Conservation (phyloP, 495 filamentous ascomycete species). For the Saxispiralis lemnorum region DNA sequence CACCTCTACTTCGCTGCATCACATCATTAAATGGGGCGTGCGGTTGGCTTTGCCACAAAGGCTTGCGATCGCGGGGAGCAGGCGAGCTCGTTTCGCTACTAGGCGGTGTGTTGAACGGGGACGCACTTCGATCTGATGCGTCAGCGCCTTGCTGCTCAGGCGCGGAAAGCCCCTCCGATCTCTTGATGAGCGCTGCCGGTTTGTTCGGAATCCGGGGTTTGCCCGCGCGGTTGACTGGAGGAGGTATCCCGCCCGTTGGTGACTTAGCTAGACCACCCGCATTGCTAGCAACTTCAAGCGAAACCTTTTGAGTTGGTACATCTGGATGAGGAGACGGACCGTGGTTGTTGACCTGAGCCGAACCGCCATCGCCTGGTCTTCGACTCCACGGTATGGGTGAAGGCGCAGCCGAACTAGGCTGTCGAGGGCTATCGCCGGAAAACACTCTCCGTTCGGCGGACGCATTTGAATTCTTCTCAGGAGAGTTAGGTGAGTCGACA, state of each 20-base stretch:
- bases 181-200: slow-evolving; percentile 21
- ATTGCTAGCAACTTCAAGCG: no score
- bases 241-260: slow-evolving; percentile 28
- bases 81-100: slow-evolving; percentile 47
- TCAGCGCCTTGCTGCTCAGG: slow-evolving; percentile 23
- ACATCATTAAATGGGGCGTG: background rate
- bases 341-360: no score
- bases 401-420: no score
- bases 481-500: slow-evolving; percentile 59
- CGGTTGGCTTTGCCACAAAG: background rate
- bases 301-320: no score
- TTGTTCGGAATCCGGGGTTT: slow-evolving; percentile 57
- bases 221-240: slow-evolving; percentile 60
- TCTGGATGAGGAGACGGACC: no score
- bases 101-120: slow-evolving; percentile 83
- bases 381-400: no score
- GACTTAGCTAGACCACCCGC: no score
- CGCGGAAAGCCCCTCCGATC: slow-evolving; percentile 18
- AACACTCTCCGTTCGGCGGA: no score
- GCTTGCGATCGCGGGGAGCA: slow-evolving; percentile 23
- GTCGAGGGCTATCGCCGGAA: slow-evolving; percentile 16
- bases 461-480: slow-evolving; percentile 29
- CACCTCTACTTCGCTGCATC: slow-evolving; percentile 19
- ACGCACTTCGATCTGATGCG: slow-evolving; percentile 38
- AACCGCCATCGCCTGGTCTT: no score